Evolutionary conservation across 352 stramenopile species (phyloP), one percentile per base, ranked within the genome.

Genomic region (Phytopythium kandeliae): DNA sequence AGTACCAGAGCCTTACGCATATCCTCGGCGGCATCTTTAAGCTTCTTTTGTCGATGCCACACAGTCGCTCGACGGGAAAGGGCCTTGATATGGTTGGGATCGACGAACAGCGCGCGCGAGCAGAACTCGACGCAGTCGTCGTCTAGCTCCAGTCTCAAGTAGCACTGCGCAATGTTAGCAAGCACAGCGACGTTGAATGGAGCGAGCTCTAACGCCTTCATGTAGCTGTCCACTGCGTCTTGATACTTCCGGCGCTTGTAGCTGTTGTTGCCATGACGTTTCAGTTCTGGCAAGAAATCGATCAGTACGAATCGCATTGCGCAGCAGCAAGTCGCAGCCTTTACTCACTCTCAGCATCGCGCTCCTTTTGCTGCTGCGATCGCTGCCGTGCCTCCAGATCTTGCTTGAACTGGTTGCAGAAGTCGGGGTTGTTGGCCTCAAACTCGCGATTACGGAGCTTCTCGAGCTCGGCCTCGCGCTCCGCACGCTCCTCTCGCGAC

Each of bases 341-440:
- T n/a, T n/a, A 68, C 71, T 38, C 51, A 90, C 79, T 79, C 45
- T 90, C 75, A 0, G 79, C 74, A 0, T 59, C 47, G 4, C 55
- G 65, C 13, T 76, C 54, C 35, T 81, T 85, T 15, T 86, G 60
- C 16, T 71, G 53, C 47, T 88, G 78, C 0, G 71, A 77, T 22
- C 58, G 48, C 55, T 88, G 71, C 0, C 82, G 67, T 51, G 86
- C 68, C 22, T 70, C 69, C 36, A 91, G 60, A 33, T 93, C 82
- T 10, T 89, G 57, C 51, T 84, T 74, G 58, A 91, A 93, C 41
- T 93, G 79, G 35, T 57, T 70, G 54, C 82, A 93, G 51, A 93
- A 91, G 3, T 85, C 77, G 0, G 75, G 74, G 28, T 93, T 93
- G 48, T 72, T 86, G 31, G 56, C 70, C 50, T 93, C 82, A 28